phyloP scores from a whole-genome alignment of 2,329 filamentous ascomycete genomes.

The Pestalotiopsis fici region DNA sequence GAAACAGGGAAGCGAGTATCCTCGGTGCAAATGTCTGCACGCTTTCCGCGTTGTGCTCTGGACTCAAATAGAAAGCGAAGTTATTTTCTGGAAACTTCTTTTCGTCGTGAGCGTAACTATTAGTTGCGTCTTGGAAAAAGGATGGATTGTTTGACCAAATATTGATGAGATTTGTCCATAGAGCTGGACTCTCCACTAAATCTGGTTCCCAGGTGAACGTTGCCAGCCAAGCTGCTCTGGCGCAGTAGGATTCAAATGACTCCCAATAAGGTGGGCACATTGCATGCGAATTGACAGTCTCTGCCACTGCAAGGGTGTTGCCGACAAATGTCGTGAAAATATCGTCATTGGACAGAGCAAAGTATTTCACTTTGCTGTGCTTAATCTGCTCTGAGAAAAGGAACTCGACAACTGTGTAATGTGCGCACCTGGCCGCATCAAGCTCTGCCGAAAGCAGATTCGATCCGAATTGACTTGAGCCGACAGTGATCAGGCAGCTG shows the following conservation, averaged over 20 bases:
- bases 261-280: neutral
- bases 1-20: no score
- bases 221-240: neutral
- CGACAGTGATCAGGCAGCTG: neutral
- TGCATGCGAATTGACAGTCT: no score
- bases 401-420: neutral
- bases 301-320: neutral
- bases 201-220: neutral
- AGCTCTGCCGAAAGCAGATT: neutral
- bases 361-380: neutral
- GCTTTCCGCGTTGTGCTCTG: no score
- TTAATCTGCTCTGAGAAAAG: neutral
- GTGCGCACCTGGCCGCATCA: neutral
- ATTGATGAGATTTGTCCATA: neutral
- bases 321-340: neutral
- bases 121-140: no score
- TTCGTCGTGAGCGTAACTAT: neutral
- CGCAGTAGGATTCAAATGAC: neutral
- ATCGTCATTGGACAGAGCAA: neutral
- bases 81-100: neutral
- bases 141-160: neutral
- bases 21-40: no score
- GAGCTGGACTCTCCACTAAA: neutral
- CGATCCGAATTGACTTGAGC: no score
- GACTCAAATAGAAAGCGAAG: neutral